These are phyloP conservation scores for Gossypium trilobum DNA, from an alignment of 441 rosid genomes.

Conservation along the genomic window DNA sequence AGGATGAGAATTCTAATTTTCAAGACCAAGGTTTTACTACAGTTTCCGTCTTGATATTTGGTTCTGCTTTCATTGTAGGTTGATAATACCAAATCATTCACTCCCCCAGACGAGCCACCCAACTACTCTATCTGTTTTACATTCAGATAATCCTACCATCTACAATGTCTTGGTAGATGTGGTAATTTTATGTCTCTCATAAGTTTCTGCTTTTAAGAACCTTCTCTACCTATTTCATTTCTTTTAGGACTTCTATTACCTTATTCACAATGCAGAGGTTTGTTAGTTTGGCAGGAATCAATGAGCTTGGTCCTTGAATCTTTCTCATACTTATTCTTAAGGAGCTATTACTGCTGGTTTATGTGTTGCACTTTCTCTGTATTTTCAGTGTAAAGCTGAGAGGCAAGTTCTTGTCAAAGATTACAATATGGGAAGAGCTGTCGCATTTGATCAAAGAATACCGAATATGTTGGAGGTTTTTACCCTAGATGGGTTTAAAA, in stretches of 20 bases:
- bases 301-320: not conserved
- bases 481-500: slow-evolving; percentile 79
- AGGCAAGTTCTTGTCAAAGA: slow-evolving; percentile 90
- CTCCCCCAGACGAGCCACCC: slow-evolving; percentile 85
- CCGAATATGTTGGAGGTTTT: slow-evolving; percentile 73
- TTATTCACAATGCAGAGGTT: slow-evolving; percentile 5
- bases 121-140: slow-evolving; percentile 64
- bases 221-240: slow-evolving; percentile 1
- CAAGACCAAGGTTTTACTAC: not conserved
- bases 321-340: not conserved
- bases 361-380: slow-evolving; percentile 15
- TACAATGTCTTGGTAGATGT: slow-evolving; percentile 84
- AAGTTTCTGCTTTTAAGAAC: not conserved
- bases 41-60: slow-evolving; percentile 12
- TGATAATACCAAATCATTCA: slow-evolving; percentile 62
- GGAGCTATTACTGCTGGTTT: slow-evolving; percentile 4
- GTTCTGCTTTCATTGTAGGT: slow-evolving; percentile 39
- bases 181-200: slow-evolving; percentile 38
- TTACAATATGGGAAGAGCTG: slow-evolving; percentile 67
- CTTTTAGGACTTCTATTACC: slow-evolving; percentile 2
- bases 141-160: slow-evolving; percentile 65
- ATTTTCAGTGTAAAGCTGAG: slow-evolving; percentile 63
- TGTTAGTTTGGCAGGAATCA: not conserved
- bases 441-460: slow-evolving; percentile 79
- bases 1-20: slow-evolving; percentile 6